A percentile compares a stretch with the other conserved stretches of the same genome.
These are phyloP conservation scores for Carallia brachiata DNA, from an alignment of 345 rosid genomes.

Conservation along the genomic window DNA sequence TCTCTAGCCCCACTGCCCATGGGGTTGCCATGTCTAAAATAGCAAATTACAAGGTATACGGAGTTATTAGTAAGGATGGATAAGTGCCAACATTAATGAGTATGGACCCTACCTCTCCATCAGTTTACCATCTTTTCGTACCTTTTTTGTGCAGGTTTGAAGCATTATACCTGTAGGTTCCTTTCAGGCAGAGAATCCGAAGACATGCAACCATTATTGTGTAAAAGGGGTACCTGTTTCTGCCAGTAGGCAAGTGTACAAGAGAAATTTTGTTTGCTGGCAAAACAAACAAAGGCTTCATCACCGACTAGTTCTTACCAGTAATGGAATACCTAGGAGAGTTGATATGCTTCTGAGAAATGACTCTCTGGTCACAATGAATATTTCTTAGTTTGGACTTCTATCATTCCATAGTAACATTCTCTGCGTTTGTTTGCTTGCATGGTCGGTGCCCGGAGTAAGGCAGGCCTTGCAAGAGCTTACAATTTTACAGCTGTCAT, in stretches of 20 bases:
- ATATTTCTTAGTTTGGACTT: not conserved
- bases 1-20: not conserved
- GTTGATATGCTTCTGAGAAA: not conserved
- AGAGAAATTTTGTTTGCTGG: not conserved
- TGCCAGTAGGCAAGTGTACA: not conserved
- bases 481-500: too few relatives aligned
- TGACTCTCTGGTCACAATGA: not conserved
- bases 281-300: too few relatives aligned
- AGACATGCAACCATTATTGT: conserved; percentile 22
- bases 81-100: not conserved
- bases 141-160: not conserved
- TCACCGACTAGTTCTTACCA: too few relatives aligned
- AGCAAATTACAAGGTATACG: not conserved
- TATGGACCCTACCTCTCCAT: not conserved
- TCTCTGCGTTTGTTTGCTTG: not conserved
- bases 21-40: not conserved
- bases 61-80: not conserved
- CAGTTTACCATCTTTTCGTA: not conserved
- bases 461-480: not conserved
- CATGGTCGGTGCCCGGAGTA: not conserved
- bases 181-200: conserved; percentile 33
- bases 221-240: not conserved
- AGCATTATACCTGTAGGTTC: not conserved
- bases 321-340: not conserved
- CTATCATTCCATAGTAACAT: not conserved